Evolutionary conservation across 768 basidiomycete genomes (phyloP), one percentile per base, ranked within the genome.

Genomic region (Mycena sanguinolenta): DNA sequence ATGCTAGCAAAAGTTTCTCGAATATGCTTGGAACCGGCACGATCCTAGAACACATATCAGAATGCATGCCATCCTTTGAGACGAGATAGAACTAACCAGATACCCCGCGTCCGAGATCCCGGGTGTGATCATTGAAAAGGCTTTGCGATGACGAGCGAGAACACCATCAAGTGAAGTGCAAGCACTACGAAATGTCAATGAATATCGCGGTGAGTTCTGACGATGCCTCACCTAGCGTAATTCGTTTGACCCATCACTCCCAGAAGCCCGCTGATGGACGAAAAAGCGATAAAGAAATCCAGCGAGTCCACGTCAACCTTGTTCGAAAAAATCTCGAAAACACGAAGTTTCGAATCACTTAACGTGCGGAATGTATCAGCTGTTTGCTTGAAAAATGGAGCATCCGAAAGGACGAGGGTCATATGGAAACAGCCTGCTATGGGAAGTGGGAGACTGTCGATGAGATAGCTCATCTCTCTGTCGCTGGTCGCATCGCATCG

Each of bases 361-460:
- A 53, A 55, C n/a, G 23, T 27, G 9, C n/a, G 27, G 67, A 69
- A 69, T 9, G 27, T n/a, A 25, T 69, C 57, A 3, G 14, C 34
- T n/a, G 67, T 69, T 59, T 69, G 67, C 9, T 58, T 12, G 57
- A 69, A 19, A 46, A 69, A 69, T 17, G 36, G 27, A 17, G 62
- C 62, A 12, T 63, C 57, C 8, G 55, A 58, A 28, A 58, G 55
- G 23, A 52, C 62, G 57, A 52, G 12, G 16, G 61, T 63, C 67
- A 69, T 63, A 46, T n/a, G n/a, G 57, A 69, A 63, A 53, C 67
- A 69, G 7, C 67, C 67, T 9, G 67, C 67, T 13, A 63, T 14
- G 17, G 67, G 67, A 12, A 14, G 25, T 7, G 54, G 38, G 8
- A 69, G 52, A 30, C 0, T 59, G 49, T 23, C 34, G 6, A 69